A percentile compares a stretch with the other conserved stretches of the same genome.
These are phyloP conservation scores for Alisma plantagoaquatica DNA, from an alignment of 106 monocot species.

Conservation along the genomic window DNA sequence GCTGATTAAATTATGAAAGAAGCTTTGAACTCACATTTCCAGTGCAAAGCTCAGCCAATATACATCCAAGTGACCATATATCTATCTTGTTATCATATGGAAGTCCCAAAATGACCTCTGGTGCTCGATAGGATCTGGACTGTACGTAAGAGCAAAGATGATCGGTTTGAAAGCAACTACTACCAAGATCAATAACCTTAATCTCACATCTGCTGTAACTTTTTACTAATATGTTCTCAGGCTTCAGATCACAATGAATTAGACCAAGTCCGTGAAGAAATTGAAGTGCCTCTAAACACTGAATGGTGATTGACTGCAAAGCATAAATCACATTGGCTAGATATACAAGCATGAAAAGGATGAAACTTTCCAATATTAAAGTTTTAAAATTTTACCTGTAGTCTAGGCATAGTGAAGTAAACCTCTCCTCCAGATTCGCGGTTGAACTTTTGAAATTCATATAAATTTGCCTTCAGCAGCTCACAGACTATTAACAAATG, in stretches of 20 bases:
- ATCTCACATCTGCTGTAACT: conserved; percentile 98
- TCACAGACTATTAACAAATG: conserved; percentile 98
- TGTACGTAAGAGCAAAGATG: conserved; percentile 99
- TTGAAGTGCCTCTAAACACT: conserved; percentile 92
- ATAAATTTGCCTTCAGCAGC: conserved; percentile 96
- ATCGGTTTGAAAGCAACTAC: conserved; percentile 99
- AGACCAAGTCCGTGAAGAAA: conserved; percentile 92
- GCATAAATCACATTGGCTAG: background rate
- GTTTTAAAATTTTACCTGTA: conserved; percentile 49
- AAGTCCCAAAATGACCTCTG: conserved; percentile 91
- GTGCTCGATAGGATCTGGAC: conserved; percentile 96
- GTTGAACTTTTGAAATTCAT: conserved; percentile 99
- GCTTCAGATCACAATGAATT: conserved; percentile 98
- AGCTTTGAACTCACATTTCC: conserved; percentile 66
- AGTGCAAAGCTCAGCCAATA: conserved; percentile 94
- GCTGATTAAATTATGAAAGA: no score
- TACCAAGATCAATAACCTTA: conserved; percentile 97
- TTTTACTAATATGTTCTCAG: conserved; percentile 98
- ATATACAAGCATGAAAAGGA: background rate
- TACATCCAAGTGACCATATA: conserved; percentile 99
- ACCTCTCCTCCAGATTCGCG: conserved; percentile 99
- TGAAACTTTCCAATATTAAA: background rate
- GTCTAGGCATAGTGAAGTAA: conserved; percentile 98
- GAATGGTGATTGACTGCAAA: conserved; percentile 92
- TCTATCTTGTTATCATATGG: conserved; percentile 98